Base-by-base conservation (phyloP, 2,329 filamentous ascomycete species). In the Niveomyces coronatus region DNA sequence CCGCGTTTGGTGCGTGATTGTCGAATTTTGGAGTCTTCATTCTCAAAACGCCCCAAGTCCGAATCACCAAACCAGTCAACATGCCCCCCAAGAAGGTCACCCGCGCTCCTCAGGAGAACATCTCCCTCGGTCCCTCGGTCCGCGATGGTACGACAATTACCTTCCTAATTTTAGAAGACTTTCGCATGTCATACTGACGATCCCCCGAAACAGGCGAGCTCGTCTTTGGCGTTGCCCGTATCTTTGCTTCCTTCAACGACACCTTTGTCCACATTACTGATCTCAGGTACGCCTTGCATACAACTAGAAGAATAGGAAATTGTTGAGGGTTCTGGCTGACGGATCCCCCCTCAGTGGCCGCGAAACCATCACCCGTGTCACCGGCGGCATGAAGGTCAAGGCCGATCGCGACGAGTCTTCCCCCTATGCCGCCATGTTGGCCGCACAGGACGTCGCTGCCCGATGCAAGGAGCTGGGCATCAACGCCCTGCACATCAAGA, bases 311-410 rank as follows among this genome's bases (percentile, higher is more conserved):
- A n/a, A n/a, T n/a, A n/a, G n/a, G n/a, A n/a, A n/a, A n/a, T n/a
- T n/a, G n/a, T n/a, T n/a, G n/a, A n/a, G n/a, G n/a, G n/a, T n/a
- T n/a, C n/a, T n/a, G n/a, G n/a, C n/a, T n/a, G n/a, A n/a, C n/a
- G n/a, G n/a, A n/a, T n/a, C n/a, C 30, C 5, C 6, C 4, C 30
- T 66, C 74, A 93, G 85, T 73, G 91, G 91, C 74, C 91, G 91
- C 72, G 91, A 98, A 84, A 98, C 93, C 73, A 95, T 98, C 76
- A 85, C 80, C 80, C 88, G 91, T 85, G 89, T 98, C 56, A 98
- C 93, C 60, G 91, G 93, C 75, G 93, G 93, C 65, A 98, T 98
- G 91, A 98, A 98, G 80, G 91, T 98, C 80, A 98, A 98, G 84
- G 88, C 88, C 70, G 88, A 98, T 65, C 89, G 91, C 79, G 91